These are phyloP conservation scores for Geum urbanum DNA, from an alignment of 306 rosid species.

Conservation along the genomic window DNA sequence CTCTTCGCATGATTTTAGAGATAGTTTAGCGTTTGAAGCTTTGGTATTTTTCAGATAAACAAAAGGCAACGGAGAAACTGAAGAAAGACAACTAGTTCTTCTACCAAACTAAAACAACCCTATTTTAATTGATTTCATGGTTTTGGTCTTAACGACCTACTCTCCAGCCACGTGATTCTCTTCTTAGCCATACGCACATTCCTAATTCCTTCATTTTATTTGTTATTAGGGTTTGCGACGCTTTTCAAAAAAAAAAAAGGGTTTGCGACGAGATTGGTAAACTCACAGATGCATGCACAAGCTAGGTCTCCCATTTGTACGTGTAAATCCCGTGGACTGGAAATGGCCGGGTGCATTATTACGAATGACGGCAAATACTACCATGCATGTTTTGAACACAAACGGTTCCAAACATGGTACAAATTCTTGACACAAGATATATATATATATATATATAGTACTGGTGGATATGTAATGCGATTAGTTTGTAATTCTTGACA, in stretches of 20 bases:
- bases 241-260: too few species aligned
- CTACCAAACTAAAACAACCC: neutral
- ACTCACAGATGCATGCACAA: neutral
- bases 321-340: neutral
- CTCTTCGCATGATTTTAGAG: slow-evolving; percentile 26
- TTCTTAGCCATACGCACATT: neutral
- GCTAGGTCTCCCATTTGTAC: neutral
- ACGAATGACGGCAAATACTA: neutral
- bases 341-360: neutral
- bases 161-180: neutral
- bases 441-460: too few species aligned
- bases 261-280: too few species aligned
- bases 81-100: neutral
- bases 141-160: neutral
- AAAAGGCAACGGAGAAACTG: neutral
- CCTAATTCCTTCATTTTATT: neutral
- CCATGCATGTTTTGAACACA: neutral
- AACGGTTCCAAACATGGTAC: neutral
- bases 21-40: neutral
- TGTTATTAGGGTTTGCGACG: neutral
- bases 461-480: neutral
- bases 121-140: neutral
- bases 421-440: neutral
- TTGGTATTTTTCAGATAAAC: neutral
- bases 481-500: too few species aligned